Percentiles rank a stretch among this genome's conserved stretches.
These are phyloP conservation scores for Naegleria lovaniensis DNA, from an alignment of 208 protist genomes.

Conservation along the genomic window DNA sequence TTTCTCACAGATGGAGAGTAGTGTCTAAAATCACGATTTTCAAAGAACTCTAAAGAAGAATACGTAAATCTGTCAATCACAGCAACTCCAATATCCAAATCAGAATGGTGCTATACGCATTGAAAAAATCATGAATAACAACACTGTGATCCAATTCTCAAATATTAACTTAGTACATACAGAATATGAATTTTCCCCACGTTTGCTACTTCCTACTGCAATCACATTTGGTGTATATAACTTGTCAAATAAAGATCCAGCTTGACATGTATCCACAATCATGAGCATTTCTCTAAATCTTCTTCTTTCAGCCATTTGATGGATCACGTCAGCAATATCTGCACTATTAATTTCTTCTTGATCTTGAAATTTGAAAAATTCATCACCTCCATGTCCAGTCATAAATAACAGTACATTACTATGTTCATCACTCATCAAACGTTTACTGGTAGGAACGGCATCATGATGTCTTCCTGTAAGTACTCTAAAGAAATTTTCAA, in stretches of 20 bases:
- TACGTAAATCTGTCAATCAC: constrained; percentile 81
- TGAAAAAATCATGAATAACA: neutral
- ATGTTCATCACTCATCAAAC: constrained; percentile 78
- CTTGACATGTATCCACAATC: constrained; percentile 92
- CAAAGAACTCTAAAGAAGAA: constrained; percentile 63
- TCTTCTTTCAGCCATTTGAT: constrained; percentile 84
- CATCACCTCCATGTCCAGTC: constrained; percentile 86
- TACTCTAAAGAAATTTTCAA: constrained; percentile 84
- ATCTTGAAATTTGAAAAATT: constrained; percentile 95
- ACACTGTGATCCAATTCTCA: too few species aligned
- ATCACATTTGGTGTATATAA: constrained; percentile 60
- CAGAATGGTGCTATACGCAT: constrained; percentile 52
- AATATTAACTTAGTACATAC: constrained; percentile 34
- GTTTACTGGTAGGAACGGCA: constrained; percentile 75
- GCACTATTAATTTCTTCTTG: constrained; percentile 71
- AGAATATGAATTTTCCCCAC: constrained; percentile 68
- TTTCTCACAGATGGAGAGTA: neutral
- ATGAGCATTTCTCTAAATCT: constrained; percentile 83
- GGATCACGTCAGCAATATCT: constrained; percentile 85
- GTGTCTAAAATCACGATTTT: constrained; percentile 27
- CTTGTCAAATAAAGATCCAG: constrained; percentile 68
- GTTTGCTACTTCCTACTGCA: constrained; percentile 53
- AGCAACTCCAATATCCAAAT: constrained; percentile 62
- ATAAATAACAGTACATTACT: constrained; percentile 94
- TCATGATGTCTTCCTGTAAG: constrained; percentile 32